Percentiles rank a stretch among this genome's conserved stretches.
Evolutionary conservation across 305 asterid genomes (phyloP).

Genomic region (Fraxinus nigra): DNA sequence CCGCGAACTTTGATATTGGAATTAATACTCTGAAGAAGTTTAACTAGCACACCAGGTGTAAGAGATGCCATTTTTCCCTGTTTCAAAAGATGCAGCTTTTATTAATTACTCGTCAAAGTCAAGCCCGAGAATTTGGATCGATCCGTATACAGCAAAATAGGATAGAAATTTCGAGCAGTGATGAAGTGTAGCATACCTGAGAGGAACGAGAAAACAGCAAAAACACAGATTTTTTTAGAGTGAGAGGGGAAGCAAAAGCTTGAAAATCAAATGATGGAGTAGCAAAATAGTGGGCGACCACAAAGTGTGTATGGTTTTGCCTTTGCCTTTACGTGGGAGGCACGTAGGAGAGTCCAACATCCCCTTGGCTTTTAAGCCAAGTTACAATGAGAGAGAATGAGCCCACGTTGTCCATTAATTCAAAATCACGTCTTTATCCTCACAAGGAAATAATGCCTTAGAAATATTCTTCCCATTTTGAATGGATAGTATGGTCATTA

Average conservation of each 20-base stretch:
- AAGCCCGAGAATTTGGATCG: neutral
- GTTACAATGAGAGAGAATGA: slow-evolving; percentile 30
- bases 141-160: neutral
- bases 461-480: neutral
- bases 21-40: slow-evolving; percentile 67
- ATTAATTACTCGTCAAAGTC: neutral
- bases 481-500: slow-evolving; percentile 14
- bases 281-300: slow-evolving; percentile 20
- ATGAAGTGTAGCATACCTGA: slow-evolving; percentile 24
- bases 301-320: slow-evolving; percentile 20
- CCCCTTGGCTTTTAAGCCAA: slow-evolving; percentile 63
- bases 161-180: slow-evolving; percentile 5
- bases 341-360: slow-evolving; percentile 49
- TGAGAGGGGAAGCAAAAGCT: neutral
- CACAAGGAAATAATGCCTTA: neutral
- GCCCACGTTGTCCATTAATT: neutral
- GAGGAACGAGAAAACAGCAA: neutral
- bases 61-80: slow-evolving; percentile 61
- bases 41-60: slow-evolving; percentile 72
- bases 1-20: slow-evolving; percentile 67
- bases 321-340: slow-evolving; percentile 53
- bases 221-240: neutral
- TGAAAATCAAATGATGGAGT: slow-evolving; percentile 13
- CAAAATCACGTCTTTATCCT: slow-evolving; percentile 35
- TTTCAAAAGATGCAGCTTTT: neutral